phyloP scores from a whole-genome alignment of 345 rosid genomes.

The Sonneratia alba region DNA sequence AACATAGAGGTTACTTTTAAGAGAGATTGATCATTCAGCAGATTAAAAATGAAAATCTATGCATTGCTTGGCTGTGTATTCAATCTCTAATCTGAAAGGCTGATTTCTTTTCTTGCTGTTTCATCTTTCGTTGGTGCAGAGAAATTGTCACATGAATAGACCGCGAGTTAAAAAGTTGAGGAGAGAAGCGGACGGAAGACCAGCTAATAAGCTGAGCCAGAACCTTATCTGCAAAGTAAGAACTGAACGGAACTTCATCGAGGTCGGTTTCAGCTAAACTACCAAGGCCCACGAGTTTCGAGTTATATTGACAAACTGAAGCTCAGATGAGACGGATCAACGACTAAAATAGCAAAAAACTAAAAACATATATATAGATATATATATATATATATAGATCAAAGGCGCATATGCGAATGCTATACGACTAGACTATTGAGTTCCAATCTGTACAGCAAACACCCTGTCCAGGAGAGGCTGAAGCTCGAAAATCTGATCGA shows the following conservation, averaged over 20 bases:
- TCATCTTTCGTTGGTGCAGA: neutral
- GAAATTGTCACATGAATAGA: neutral
- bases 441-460: neutral
- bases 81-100: too few relatives aligned
- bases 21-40: neutral
- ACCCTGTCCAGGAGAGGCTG: neutral
- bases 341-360: neutral
- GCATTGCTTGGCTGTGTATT: too few relatives aligned
- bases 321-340: neutral
- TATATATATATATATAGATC: too few relatives aligned
- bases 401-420: too few relatives aligned
- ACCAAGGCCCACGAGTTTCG: neutral
- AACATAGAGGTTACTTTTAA: constrained; percentile 11
- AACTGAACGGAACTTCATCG: too few relatives aligned
- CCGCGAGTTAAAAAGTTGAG: neutral
- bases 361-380: too few relatives aligned
- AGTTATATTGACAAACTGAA: neutral
- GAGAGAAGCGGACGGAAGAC: neutral
- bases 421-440: neutral
- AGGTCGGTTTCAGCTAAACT: too few relatives aligned
- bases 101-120: too few relatives aligned
- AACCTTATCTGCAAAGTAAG: too few relatives aligned
- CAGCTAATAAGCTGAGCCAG: too few relatives aligned
- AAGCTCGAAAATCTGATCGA: neutral
- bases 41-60: neutral